Conservation (phyloP, 345 rosid species). For the Acer negundo region DNA sequence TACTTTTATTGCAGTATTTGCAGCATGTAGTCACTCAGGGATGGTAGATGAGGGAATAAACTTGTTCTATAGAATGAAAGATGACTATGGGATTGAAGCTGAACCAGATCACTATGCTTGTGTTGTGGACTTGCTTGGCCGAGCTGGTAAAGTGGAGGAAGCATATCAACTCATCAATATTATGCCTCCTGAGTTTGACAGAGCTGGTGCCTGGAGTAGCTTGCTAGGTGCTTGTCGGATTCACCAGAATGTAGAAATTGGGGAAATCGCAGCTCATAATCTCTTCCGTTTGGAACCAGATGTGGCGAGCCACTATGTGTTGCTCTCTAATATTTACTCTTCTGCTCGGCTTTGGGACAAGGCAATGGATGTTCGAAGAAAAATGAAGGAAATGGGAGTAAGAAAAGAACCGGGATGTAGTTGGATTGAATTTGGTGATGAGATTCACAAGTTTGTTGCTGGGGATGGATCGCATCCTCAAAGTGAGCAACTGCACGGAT, state of each 20-base stretch:
- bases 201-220: constrained; percentile 81
- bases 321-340: constrained; percentile 82
- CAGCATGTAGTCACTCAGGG: constrained; percentile 91
- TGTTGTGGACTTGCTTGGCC: constrained; percentile 83
- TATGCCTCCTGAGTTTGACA: constrained; percentile 62
- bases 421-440: constrained; percentile 76
- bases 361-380: constrained; percentile 67
- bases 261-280: constrained; percentile 70
- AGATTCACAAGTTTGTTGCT: constrained; percentile 83
- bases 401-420: constrained; percentile 95
- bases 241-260: constrained; percentile 69
- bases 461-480: constrained; percentile 81
- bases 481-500: constrained; percentile 58
- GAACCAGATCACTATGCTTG: constrained; percentile 86
- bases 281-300: constrained; percentile 70
- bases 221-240: constrained; percentile 81
- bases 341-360: constrained; percentile 79
- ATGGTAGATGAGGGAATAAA: constrained; percentile 74
- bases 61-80: constrained; percentile 72
- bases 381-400: constrained; percentile 79
- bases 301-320: constrained; percentile 87
- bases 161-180: constrained; percentile 54
- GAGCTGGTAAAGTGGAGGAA: constrained; percentile 71
- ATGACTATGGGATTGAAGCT: constrained; percentile 53
- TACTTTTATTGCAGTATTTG: constrained; percentile 73